These are phyloP conservation scores for Pseudocercospora cruenta DNA, from an alignment of 2,329 filamentous ascomycete genomes.

Conservation along the genomic window DNA sequence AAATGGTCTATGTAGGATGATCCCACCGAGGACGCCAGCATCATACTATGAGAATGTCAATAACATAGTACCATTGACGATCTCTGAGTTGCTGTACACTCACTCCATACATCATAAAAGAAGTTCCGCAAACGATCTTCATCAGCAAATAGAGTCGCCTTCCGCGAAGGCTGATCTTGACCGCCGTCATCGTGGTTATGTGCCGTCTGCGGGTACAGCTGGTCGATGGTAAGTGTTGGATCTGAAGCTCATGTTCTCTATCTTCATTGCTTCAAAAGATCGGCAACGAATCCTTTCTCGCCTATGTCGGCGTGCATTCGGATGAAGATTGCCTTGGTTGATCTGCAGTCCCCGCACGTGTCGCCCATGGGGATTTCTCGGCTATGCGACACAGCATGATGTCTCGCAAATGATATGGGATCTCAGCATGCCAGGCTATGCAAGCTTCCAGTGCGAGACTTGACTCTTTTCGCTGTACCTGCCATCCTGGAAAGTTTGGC, in stretches of 20 bases:
- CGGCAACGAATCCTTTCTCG: background rate
- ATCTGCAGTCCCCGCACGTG: background rate
- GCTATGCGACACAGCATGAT: background rate
- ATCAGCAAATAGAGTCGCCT: constrained; percentile 5
- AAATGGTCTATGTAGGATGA: constrained; percentile 27
- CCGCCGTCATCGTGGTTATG: background rate
- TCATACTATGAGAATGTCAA: background rate
- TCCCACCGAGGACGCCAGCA: constrained; percentile 30
- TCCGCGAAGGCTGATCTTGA: constrained; percentile 6
- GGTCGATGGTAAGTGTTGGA: background rate
- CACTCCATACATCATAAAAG: constrained; percentile 8
- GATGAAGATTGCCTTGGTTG: background rate
- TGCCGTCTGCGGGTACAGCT: background rate
- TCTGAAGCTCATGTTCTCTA: background rate
- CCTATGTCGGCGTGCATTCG: constrained; percentile 1
- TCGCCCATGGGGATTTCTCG: background rate
- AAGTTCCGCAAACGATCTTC: constrained; percentile 6
- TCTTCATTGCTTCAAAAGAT: background rate
- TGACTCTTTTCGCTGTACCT: background rate
- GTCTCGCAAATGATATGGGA: background rate
- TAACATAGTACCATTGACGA: no score
- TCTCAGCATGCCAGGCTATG: background rate
- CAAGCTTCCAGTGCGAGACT: background rate
- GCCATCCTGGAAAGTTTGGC: background rate
- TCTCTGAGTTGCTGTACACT: no score